These are phyloP conservation scores for Brasilioporus rufonigricans DNA, from an alignment of 768 basidiomycete genomes.

Conservation along the genomic window DNA sequence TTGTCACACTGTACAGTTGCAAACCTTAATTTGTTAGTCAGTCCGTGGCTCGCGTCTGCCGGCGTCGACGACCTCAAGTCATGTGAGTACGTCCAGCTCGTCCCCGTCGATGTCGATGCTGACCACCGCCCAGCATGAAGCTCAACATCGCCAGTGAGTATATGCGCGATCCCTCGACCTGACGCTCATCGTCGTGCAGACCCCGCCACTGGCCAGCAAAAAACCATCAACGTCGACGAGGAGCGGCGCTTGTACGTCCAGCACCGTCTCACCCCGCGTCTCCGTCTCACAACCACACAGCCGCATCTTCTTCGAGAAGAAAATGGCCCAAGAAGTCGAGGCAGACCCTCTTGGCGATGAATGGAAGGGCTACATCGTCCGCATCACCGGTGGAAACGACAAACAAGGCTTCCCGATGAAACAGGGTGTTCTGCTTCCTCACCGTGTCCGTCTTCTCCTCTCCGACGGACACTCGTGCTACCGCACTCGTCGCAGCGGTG, in stretches of 20 bases:
- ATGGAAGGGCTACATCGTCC: conserved; percentile 95
- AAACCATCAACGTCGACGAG: conserved; percentile 91
- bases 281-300: conserved; percentile 38
- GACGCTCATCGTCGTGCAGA: conserved; percentile 44
- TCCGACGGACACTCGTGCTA: conserved; percentile 97
- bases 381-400: conserved; percentile 98
- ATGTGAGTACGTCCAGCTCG: conserved; percentile 17
- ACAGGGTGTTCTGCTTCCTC: conserved; percentile 93
- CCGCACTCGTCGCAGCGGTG: conserved; percentile 86
- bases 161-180: background rate
- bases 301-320: conserved; percentile 96
- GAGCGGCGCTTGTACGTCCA: conserved; percentile 74
- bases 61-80: conserved; percentile 30
- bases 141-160: conserved; percentile 92
- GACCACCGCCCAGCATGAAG: conserved; percentile 68
- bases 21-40: conserved; percentile 52
- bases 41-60: conserved; percentile 9
- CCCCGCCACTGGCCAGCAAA: conserved; percentile 97
- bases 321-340: conserved; percentile 92
- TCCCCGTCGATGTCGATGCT: background rate
- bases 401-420: conserved; percentile 99
- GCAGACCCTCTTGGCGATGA: conserved; percentile 91
- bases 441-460: conserved; percentile 93
- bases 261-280: background rate
- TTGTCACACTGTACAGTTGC: conserved; percentile 54